phyloP scores from a whole-genome alignment of 2,329 filamentous ascomycete species.

The Zasmidium angulare region DNA sequence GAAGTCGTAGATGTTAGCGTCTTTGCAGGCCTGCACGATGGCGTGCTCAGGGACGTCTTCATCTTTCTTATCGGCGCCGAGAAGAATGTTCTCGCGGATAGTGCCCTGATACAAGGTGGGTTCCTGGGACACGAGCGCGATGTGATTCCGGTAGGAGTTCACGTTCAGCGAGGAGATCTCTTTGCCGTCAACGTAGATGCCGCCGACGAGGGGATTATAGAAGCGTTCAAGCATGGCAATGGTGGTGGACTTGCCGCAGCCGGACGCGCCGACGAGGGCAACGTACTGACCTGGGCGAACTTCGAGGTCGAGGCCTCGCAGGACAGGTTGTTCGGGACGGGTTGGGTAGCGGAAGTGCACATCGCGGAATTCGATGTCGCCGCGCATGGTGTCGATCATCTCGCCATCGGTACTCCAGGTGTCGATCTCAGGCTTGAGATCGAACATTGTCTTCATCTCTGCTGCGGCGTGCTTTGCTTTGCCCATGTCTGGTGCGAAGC shows the following conservation, averaged over 20 bases:
- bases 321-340: conserved; percentile 84
- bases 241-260: conserved; percentile 91
- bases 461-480: conserved; percentile 84
- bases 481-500: conserved; percentile 87
- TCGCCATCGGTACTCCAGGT: conserved; percentile 73
- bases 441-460: conserved; percentile 79
- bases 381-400: conserved; percentile 63
- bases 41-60: conserved; percentile 69
- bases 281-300: conserved; percentile 79
- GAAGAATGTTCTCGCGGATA: conserved; percentile 83
- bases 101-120: conserved; percentile 93
- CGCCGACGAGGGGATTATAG: conserved; percentile 82
- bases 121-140: conserved; percentile 90
- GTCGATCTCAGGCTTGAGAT: conserved; percentile 78
- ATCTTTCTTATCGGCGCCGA: conserved; percentile 62
- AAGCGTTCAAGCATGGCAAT: conserved; percentile 91
- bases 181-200: conserved; percentile 76
- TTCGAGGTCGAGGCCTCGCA: conserved; percentile 75
- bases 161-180: conserved; percentile 80
- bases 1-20: conserved; percentile 92
- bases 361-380: conserved; percentile 82
- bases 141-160: conserved; percentile 77
- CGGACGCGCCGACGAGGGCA: conserved; percentile 88
- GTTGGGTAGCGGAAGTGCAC: conserved; percentile 95
- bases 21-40: conserved; percentile 76